Evolutionary conservation across 371 early-diverging fungal genomes (phyloP), one percentile per base, ranked within the genome.

Genomic region (Rhizomucor pusillus): DNA sequence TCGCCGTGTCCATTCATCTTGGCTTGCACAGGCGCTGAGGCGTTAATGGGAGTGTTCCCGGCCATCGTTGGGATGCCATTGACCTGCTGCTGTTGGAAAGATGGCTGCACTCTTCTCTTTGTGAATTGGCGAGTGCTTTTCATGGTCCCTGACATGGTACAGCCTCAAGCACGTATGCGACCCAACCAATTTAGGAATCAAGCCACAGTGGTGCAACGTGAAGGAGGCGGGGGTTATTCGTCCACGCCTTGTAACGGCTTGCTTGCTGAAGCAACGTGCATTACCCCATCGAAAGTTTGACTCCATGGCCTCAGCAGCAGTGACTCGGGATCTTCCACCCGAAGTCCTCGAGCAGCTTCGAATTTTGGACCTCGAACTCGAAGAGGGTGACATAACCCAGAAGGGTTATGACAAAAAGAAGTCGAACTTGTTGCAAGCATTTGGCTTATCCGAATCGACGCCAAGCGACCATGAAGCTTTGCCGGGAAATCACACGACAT

Each of bases 331-430:
- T 61, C 62, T 73, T 47, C 77, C 81, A 14, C 55, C 59, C 35
- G 68, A 75, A 25, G 54, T 77, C 43, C 73, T 71, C 45, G 71
- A 68, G 37, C 64, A 73, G 50, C 65, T 87, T 40, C 60, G 59
- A 49, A 68, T 62, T 49, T 65, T 85, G 14, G 66, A 84, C 52
- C 63, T 75, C 44, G 88, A 86, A 66, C 72, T 77, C 24, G 71
- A 71, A 50, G 86, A 87, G 34, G 85, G 85, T 40, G 85, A 86
- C 57, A 80, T 87, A 43, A 87, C 88, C 16, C 71, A 82, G 56
- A 86, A 87, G 60, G 88, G 88, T 19, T 87, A 73, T 50, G 82
- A 84, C 49, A 85, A 85, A 63, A 80, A 80, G 54, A 67, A 73
- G 33, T 56, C 61, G 19, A 50, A 57, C 23, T 34, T 82, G 24